Evolutionary conservation across 2,329 filamentous ascomycete genomes (phyloP).

Genomic region (Achaetomium macrosporum): DNA sequence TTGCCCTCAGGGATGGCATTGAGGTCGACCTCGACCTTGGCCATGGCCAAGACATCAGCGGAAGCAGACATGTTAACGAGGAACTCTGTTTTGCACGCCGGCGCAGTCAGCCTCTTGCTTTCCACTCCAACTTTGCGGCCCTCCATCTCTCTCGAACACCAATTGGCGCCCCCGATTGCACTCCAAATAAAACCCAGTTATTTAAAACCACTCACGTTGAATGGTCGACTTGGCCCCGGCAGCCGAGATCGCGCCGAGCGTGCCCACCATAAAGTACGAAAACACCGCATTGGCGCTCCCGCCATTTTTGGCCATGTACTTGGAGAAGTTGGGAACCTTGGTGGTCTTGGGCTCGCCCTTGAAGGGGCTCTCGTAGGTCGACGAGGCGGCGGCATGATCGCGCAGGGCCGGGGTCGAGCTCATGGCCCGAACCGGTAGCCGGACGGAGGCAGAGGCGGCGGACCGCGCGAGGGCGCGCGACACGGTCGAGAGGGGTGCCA

Average conservation of each 20-base stretch:
- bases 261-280: slow-evolving; percentile 97
- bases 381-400: slow-evolving; percentile 34
- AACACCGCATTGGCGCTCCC: slow-evolving; percentile 78
- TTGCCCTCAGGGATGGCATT: slow-evolving; percentile 93
- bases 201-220: slow-evolving; percentile 66
- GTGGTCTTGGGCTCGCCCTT: slow-evolving; percentile 52
- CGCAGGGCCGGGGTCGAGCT: slow-evolving; percentile 48
- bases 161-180: neutral
- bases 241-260: slow-evolving; percentile 85
- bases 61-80: slow-evolving; percentile 99
- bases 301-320: slow-evolving; percentile 69
- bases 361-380: slow-evolving; percentile 57
- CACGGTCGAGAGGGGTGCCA: slow-evolving; percentile 64
- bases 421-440: slow-evolving; percentile 47
- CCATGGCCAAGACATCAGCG: slow-evolving; percentile 96
- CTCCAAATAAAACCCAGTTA: slow-evolving; percentile 11
- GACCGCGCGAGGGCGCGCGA: slow-evolving; percentile 64
- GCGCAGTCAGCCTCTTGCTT: slow-evolving; percentile 20
- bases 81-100: slow-evolving; percentile 64
- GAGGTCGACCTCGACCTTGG: slow-evolving; percentile 98
- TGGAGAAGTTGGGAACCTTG: slow-evolving; percentile 82
- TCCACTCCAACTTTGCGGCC: neutral
- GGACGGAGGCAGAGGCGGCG: slow-evolving; percentile 26
- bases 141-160: neutral
- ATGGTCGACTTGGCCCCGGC: slow-evolving; percentile 97